Evolutionary conservation across 192 early-diverging fungal species (phyloP).

Genomic region (Haplosporangium gracile): DNA sequence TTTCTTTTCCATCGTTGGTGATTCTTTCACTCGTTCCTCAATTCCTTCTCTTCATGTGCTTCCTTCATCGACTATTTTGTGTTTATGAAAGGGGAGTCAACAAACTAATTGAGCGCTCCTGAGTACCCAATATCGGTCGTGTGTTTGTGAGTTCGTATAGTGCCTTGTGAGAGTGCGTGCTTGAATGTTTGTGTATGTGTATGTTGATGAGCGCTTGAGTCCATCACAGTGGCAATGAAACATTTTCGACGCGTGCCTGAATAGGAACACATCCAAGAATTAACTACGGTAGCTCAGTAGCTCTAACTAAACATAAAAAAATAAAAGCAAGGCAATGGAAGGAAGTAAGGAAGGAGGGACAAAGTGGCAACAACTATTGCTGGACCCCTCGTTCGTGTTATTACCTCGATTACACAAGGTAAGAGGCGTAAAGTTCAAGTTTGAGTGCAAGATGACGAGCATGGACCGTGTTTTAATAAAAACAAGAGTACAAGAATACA

Average conservation of each 20-base stretch:
- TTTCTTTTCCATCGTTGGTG: not conserved
- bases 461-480: no score
- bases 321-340: not conserved
- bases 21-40: not conserved
- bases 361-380: no score
- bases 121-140: not conserved
- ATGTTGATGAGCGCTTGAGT: not conserved
- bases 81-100: not conserved
- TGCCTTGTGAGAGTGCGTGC: no score
- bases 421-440: no score
- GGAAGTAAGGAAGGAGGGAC: no score
- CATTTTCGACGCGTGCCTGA: not conserved
- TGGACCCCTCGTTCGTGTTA: no score
- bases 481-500: no score
- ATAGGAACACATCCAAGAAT: not conserved
- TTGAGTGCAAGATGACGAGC: no score
- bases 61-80: not conserved
- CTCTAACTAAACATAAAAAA: not conserved
- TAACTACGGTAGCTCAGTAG: not conserved
- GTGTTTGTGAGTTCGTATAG: not conserved
- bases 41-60: not conserved
- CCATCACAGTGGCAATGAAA: not conserved
- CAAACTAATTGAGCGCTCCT: not conserved
- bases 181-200: not conserved
- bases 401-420: no score